Conservation (phyloP, 164 flowering plant species). For the Nelumbo lutea region DNA sequence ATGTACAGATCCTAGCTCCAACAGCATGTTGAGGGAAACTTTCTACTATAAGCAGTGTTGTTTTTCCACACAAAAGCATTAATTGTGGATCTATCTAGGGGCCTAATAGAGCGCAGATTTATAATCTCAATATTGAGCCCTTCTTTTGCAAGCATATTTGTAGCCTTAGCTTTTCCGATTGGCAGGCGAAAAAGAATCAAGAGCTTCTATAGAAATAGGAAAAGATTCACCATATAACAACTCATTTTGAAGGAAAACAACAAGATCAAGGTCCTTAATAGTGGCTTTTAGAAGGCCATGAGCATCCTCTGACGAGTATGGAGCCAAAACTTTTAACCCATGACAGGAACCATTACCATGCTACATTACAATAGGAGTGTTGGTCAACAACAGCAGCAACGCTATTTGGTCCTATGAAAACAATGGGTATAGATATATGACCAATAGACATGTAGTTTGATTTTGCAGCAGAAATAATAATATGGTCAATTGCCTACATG, state of each 20-base stretch:
- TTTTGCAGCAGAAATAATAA: conserved; percentile 96
- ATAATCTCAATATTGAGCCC: no score
- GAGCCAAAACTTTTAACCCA: conserved; percentile 77
- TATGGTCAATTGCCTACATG: conserved; percentile 93
- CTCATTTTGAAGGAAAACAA: conserved; percentile 95
- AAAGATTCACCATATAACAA: conserved; percentile 88
- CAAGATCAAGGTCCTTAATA: conserved; percentile 79
- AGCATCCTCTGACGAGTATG: conserved; percentile 92
- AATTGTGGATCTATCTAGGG: no score
- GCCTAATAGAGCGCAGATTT: no score
- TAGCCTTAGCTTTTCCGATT: conserved; percentile 86
- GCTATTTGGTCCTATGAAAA: conserved; percentile 97
- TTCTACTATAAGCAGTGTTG: no score
- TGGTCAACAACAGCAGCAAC: conserved; percentile 99
- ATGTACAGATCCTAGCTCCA: no score
- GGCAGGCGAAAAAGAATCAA: conserved; percentile 84
- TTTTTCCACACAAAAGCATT: no score
- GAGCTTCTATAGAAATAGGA: conserved; percentile 79
- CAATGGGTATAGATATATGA: conserved; percentile 80
- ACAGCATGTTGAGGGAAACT: no score
- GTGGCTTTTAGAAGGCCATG: conserved; percentile 83
- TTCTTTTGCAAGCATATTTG: no score
- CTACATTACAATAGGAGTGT: conserved; percentile 91
- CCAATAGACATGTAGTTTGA: conserved; percentile 96
- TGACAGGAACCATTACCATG: conserved; percentile 72